These are phyloP conservation scores for Syncephalastrum monosporum DNA, from an alignment of 371 early-diverging fungal species.

Conservation along the genomic window DNA sequence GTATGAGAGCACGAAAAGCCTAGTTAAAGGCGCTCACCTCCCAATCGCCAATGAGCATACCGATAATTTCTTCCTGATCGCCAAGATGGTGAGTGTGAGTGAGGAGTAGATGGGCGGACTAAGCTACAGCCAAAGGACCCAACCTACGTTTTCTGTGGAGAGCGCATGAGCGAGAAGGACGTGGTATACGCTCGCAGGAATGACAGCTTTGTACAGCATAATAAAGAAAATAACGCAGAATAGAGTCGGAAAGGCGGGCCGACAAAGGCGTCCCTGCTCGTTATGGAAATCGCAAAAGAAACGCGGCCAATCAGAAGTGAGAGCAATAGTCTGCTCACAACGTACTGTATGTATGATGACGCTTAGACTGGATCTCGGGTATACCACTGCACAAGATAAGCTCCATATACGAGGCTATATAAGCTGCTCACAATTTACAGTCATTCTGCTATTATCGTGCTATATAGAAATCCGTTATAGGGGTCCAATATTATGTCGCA, in stretches of 20 bases:
- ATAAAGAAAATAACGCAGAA: slow-evolving; percentile 1
- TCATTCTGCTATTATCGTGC: too few relatives aligned
- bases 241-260: not conserved
- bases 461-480: too few relatives aligned
- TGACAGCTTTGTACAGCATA: slow-evolving; percentile 36
- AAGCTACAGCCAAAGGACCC: not conserved
- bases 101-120: not conserved
- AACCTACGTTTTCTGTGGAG: slow-evolving; percentile 55
- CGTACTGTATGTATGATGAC: too few relatives aligned
- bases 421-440: too few relatives aligned
- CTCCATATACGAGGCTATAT: too few relatives aligned
- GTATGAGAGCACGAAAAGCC: not conserved
- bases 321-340: too few relatives aligned
- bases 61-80: slow-evolving; percentile 69
- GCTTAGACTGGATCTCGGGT: too few relatives aligned
- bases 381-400: too few relatives aligned
- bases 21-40: slow-evolving; percentile 29
- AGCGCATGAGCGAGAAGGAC: slow-evolving; percentile 54
- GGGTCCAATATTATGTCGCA: too few relatives aligned
- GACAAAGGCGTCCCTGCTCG: too few relatives aligned
- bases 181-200: slow-evolving; percentile 51
- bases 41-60: slow-evolving; percentile 72
- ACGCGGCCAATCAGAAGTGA: too few relatives aligned
- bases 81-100: not conserved
- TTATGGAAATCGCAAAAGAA: too few relatives aligned